Evolutionary conservation across 1,284 basidiomycete genomes (phyloP), one percentile per base, ranked within the genome.

Genomic region (Fomitopsis schrenkii): DNA sequence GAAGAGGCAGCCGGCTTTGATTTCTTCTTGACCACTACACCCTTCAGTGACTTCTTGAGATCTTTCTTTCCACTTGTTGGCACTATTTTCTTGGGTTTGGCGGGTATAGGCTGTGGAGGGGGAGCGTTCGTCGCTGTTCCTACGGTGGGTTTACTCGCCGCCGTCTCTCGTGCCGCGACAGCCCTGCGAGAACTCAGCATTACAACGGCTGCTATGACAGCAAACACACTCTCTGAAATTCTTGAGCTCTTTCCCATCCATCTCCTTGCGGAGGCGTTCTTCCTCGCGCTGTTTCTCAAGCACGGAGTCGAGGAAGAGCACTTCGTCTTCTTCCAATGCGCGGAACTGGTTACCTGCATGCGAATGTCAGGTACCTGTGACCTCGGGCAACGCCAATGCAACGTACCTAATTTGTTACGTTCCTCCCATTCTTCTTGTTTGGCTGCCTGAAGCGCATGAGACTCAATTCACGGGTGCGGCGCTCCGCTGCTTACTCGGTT

Each of bases 401-500:
- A 41, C 38, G 56, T 64, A 88, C 90, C 90, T 76, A 97, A 83
- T 74, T 95, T 95, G 72, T 90, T 93, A 73, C 91, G 91, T 72
- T 94, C 90, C 71, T 96, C 94, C 91, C 93, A 96, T 84, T 95
- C 91, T 75, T 95, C 93, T 76, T 94, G 92, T 75, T 95, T 95
- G 65, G 90, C 86, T 70, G 87, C 84, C 91, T 93, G 66, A 64
- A 66, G 19, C 63, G 68, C 66, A 64, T 71, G 58, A 70, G 65
- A 59, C 55, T 66, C 66, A 64, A 55, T 22, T 55, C 50, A 42
- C 9, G 61, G 60, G 61, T 42, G 55, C 59, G 53, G 28, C 58
- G 57, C 58, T 52, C 58, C 50, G 60, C 45, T 65, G 73, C 78
- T 73, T 75, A 91, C 90, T 81, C 83, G 87, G 74, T 93, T 92